phyloP scores from a whole-genome alignment of 768 basidiomycete genomes.

The Mycena filopes region DNA sequence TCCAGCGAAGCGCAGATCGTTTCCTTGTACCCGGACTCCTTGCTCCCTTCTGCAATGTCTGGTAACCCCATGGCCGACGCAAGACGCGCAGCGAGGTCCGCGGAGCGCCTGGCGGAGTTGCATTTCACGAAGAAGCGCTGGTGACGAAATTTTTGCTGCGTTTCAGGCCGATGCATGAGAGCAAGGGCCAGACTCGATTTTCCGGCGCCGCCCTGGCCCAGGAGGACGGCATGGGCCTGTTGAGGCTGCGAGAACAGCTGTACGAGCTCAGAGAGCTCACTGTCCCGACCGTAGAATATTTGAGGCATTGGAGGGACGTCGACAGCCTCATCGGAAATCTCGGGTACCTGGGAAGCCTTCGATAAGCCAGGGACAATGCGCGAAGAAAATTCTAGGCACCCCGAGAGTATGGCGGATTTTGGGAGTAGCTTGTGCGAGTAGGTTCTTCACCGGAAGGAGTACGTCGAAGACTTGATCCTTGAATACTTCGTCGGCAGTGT shows the following conservation, averaged over 20 bases:
- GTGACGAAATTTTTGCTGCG: constrained; percentile 4
- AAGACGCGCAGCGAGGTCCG: constrained; percentile 16
- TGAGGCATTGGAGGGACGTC: constrained; percentile 32
- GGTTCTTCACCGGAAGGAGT: constrained; percentile 22
- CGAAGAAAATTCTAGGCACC: neutral
- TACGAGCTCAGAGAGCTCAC: constrained; percentile 26
- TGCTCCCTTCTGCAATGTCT: constrained; percentile 1
- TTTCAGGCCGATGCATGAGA: constrained; percentile 21
- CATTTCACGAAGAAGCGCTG: constrained; percentile 27
- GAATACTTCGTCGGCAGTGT: constrained; percentile 24
- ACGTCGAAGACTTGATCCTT: constrained; percentile 9
- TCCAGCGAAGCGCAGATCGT: constrained; percentile 10
- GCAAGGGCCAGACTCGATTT: constrained; percentile 25
- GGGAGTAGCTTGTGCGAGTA: constrained; percentile 1
- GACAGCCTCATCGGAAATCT: constrained; percentile 3
- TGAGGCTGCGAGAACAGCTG: constrained; percentile 17
- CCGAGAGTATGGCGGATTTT: neutral
- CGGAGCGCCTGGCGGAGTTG: neutral
- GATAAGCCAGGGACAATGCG: neutral
- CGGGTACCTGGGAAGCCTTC: neutral
- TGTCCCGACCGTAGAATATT: constrained; percentile 32
- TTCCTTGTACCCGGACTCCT: constrained; percentile 20
- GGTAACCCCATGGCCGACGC: constrained; percentile 18
- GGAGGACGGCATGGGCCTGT: constrained; percentile 25
- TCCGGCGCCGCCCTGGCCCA: constrained; percentile 28